Evolutionary conservation across 2,329 filamentous ascomycete species (phyloP).

Genomic region (Emmonsiellopsis sp.): DNA sequence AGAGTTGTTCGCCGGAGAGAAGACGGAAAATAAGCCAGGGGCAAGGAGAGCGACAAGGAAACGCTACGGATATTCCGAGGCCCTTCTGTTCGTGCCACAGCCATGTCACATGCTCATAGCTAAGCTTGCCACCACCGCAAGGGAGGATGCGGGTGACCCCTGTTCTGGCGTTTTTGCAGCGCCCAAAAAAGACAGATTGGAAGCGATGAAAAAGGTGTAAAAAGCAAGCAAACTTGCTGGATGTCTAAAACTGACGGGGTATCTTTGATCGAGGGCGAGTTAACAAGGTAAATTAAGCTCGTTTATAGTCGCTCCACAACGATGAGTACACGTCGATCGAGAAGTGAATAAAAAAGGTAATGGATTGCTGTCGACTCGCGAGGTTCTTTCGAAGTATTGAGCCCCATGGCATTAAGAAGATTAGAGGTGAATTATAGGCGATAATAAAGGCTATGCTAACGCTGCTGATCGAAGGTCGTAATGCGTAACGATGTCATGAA

Average conservation of each 20-base stretch:
- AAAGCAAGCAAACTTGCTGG: constrained; percentile 4
- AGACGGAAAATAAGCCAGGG: neutral
- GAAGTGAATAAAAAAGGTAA: constrained; percentile 4
- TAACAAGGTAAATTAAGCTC: neutral
- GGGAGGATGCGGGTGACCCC: neutral
- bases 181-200: neutral
- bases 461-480: constrained; percentile 8
- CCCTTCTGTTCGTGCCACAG: neutral
- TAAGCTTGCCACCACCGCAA: neutral
- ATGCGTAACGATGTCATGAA: constrained; percentile 9
- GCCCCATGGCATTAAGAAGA: constrained; percentile 7
- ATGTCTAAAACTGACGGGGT: constrained; percentile 5
- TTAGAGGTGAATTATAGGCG: constrained; percentile 9
- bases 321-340: constrained; percentile 2
- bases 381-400: neutral
- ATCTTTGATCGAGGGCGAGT: neutral
- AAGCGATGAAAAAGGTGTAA: neutral
- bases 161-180: neutral
- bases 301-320: neutral
- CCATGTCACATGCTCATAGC: neutral
- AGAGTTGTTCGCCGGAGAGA: too few relatives aligned
- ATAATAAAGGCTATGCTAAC: constrained; percentile 7
- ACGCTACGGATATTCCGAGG: neutral
- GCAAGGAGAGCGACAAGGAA: neutral
- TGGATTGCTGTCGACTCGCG: neutral